A percentile compares a stretch with the other conserved stretches of the same genome.
These are phyloP conservation scores for Leishmania guyanensis DNA, from an alignment of 208 protist species.

Conservation along the genomic window DNA sequence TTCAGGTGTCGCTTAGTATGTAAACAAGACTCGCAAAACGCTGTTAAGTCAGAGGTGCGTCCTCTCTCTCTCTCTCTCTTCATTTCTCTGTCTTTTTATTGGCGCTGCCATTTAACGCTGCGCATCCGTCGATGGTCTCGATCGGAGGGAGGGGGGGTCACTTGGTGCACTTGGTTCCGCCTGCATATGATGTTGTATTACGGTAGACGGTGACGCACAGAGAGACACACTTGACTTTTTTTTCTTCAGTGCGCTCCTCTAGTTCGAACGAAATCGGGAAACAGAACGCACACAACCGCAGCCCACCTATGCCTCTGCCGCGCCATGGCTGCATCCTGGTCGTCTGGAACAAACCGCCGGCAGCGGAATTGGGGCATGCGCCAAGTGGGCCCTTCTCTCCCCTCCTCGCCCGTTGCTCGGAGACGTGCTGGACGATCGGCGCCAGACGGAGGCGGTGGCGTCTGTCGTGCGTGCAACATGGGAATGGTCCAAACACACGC, in stretches of 20 bases:
- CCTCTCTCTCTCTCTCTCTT: not conserved
- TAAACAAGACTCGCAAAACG: not conserved
- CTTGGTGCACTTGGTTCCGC: not conserved
- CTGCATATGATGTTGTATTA: not conserved
- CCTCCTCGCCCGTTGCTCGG: not conserved
- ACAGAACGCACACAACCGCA: not conserved
- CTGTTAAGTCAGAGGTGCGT: not conserved
- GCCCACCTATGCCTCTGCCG: not conserved
- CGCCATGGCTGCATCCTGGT: not conserved
- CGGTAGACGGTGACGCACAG: not conserved
- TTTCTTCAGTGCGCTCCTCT: not conserved
- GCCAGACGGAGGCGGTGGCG: too few species aligned
- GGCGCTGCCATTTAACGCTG: not conserved
- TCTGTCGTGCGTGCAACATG: too few species aligned
- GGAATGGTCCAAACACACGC: not conserved
- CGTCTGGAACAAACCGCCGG: not conserved
- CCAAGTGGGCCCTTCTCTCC: not conserved
- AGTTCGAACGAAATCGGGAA: not conserved
- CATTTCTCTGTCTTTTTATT: not conserved
- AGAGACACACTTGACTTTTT: not conserved
- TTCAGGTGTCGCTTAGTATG: slow-evolving; percentile 1
- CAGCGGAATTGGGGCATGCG: not conserved
- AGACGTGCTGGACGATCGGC: too few species aligned
- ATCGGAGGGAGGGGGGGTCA: too few species aligned
- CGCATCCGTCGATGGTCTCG: not conserved